Conservation (phyloP, 192 early-diverging fungal genomes). For the Entomortierella beljakovae region DNA sequence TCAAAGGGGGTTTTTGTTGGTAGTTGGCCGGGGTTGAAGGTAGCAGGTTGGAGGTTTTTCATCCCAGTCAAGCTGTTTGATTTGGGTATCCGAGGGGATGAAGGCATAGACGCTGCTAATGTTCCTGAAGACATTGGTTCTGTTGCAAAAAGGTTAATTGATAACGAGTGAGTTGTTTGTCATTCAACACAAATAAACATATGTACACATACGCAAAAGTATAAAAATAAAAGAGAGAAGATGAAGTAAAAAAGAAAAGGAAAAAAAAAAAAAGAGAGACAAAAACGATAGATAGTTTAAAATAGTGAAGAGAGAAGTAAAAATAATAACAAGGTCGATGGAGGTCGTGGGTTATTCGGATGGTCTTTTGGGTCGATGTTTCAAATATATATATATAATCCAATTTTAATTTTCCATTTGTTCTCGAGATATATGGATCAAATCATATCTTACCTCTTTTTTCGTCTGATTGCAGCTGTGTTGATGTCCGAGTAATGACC, state of each 20-base stretch:
- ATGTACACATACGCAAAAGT: too few relatives aligned
- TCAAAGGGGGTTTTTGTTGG: constrained; percentile 25
- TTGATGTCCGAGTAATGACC: background rate
- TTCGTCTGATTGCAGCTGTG: background rate
- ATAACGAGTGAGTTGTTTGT: background rate
- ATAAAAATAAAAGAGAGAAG: too few relatives aligned
- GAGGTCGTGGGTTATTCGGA: too few relatives aligned
- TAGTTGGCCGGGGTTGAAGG: constrained; percentile 1
- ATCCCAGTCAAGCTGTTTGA: background rate
- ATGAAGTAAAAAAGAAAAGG: background rate
- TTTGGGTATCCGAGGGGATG: constrained; percentile 20
- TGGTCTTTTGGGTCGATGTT: too few relatives aligned
- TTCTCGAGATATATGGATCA: too few relatives aligned
- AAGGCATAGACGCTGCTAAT: background rate
- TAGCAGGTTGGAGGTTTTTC: background rate
- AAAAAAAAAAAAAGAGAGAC: background rate
- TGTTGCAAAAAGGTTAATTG: background rate
- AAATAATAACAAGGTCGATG: too few relatives aligned
- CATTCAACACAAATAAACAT: too few relatives aligned
- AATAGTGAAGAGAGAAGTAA: background rate
- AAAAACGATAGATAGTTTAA: background rate
- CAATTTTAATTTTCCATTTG: too few relatives aligned
- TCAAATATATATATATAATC: too few relatives aligned
- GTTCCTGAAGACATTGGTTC: background rate
- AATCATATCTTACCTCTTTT: too few relatives aligned